Evolutionary conservation across 2,329 filamentous ascomycete genomes (phyloP).

Genomic region (Anthostomella pinea): DNA sequence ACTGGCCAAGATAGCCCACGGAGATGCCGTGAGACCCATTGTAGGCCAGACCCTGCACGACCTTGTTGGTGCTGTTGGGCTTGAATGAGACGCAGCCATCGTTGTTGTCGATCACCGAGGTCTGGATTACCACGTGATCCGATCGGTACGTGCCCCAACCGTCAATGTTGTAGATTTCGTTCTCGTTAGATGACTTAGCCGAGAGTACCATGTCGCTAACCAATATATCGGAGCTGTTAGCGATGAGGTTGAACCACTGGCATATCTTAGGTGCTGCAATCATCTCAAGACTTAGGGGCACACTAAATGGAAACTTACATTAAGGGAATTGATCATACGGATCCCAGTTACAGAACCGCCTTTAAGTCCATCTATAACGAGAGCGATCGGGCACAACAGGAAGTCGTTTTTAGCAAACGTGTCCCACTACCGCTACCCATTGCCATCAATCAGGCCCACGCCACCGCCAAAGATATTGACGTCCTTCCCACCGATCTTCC

Average conservation of each 20-base stretch:
- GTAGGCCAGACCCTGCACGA: constrained; percentile 58
- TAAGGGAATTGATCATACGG: constrained; percentile 52
- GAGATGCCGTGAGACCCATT: constrained; percentile 62
- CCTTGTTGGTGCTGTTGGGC: constrained; percentile 57
- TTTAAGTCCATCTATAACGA: constrained; percentile 57
- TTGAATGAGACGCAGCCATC: constrained; percentile 65
- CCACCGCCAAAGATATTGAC: constrained; percentile 60
- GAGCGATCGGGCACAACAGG: constrained; percentile 57
- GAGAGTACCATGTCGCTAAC: constrained; percentile 61
- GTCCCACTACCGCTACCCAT: constrained; percentile 63
- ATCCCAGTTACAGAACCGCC: constrained; percentile 55
- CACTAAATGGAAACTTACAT: no score
- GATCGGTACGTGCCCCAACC: constrained; percentile 61
- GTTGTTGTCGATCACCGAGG: constrained; percentile 62
- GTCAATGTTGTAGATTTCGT: constrained; percentile 55
- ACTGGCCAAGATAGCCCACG: constrained; percentile 60
- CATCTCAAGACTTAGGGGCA: no score
- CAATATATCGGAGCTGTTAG: constrained; percentile 58
- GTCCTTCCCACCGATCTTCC: constrained; percentile 63
- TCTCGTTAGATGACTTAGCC: no score
- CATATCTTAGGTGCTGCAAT: no score
- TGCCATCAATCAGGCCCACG: constrained; percentile 29
- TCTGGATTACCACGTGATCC: constrained; percentile 59
- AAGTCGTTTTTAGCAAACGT: constrained; percentile 55
- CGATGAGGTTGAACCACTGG: constrained; percentile 62